Percentiles rank a stretch among this genome's conserved stretches.
Conservation (phyloP, 1,139 yeast genomes). For the Saccharomyces pastorianus region DNA sequence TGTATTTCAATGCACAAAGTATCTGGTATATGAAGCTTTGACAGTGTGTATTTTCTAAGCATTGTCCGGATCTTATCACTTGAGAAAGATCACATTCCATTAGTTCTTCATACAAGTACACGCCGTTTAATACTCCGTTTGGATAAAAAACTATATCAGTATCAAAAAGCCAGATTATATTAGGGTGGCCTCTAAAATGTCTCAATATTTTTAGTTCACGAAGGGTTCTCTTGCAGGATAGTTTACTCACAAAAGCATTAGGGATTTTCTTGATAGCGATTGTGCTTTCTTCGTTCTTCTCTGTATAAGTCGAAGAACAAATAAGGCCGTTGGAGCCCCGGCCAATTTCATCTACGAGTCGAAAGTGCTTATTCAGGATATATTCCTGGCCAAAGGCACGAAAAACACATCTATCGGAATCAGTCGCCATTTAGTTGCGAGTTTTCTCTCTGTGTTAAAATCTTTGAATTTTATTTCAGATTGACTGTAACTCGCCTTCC, state of each 20-base stretch:
- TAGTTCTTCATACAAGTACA: constrained; percentile 81
- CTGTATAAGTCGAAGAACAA: neutral
- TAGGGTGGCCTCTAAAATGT: constrained; percentile 85
- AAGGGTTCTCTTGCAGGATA: constrained; percentile 77
- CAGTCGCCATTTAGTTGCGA: neutral
- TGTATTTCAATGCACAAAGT: constrained; percentile 82
- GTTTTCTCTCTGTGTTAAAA: neutral
- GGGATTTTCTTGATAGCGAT: neutral
- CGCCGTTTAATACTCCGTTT: constrained; percentile 67
- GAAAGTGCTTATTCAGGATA: neutral
- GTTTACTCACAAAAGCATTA: constrained; percentile 19
- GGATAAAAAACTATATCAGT: constrained; percentile 58
- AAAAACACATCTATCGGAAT: neutral
- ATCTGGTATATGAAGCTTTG: constrained; percentile 87
- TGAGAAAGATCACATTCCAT: constrained; percentile 99
- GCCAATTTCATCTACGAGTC: neutral
- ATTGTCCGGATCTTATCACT: constrained; percentile 85
- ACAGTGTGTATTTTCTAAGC: constrained; percentile 86
- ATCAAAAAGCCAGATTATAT: constrained; percentile 86
- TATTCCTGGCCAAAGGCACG: neutral
- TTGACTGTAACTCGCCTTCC: neutral
- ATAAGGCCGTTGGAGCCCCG: neutral
- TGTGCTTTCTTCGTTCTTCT: neutral
- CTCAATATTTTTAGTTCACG: constrained; percentile 79
- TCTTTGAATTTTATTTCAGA: no score